These are phyloP conservation scores for Pyrus hybrid DNA, from an alignment of 331 rosid genomes.

Conservation along the genomic window DNA sequence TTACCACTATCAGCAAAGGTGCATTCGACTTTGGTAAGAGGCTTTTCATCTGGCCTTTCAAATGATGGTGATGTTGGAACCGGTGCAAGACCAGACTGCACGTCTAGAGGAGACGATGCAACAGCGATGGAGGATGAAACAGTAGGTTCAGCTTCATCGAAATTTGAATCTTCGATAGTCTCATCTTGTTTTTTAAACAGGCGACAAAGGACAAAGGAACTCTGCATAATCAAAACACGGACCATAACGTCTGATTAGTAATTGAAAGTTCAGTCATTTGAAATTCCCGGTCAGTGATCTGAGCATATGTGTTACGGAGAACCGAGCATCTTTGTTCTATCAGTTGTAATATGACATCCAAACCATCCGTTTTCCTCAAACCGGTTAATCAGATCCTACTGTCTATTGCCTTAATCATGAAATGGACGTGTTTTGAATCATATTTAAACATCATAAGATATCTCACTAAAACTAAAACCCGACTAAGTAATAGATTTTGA, in stretches of 20 bases:
- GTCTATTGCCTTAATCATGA: no score
- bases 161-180: slow-evolving; percentile 41
- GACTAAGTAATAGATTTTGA: neutral
- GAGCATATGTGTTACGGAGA: neutral
- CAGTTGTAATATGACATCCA: neutral
- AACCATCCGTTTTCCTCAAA: neutral
- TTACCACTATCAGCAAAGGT: slow-evolving; percentile 24
- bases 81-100: slow-evolving; percentile 28
- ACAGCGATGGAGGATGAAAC: slow-evolving; percentile 33
- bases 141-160: slow-evolving; percentile 48
- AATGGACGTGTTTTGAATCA: no score
- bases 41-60: slow-evolving; percentile 33
- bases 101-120: slow-evolving; percentile 45
- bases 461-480: neutral
- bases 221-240: slow-evolving; percentile 38
- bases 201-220: slow-evolving; percentile 77
- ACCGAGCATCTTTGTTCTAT: neutral
- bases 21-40: neutral
- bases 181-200: slow-evolving; percentile 76
- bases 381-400: no score
- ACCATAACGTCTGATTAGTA: neutral
- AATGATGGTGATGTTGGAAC: slow-evolving; percentile 35
- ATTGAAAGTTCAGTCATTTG: neutral
- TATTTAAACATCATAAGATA: neutral
- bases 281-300: neutral